Base-by-base conservation (phyloP, 2,329 filamentous ascomycete species). In the Pseudogymnoascus verrucosus region DNA sequence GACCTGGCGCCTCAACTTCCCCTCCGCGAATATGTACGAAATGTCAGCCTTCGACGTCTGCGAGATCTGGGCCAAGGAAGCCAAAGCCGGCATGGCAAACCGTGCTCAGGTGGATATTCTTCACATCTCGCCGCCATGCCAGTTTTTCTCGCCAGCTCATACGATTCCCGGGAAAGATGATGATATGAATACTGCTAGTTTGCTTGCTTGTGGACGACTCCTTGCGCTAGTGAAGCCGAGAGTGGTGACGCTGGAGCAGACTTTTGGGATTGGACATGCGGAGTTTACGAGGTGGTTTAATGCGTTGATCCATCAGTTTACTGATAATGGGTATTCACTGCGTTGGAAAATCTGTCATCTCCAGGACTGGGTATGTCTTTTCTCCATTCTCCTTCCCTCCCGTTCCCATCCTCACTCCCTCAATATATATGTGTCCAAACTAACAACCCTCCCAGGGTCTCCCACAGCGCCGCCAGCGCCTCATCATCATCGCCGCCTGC, bases 211-310 rank as follows among this genome's bases (percentile, higher is more conserved):
- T 61, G 75, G 78, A 1, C 73, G 81, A 3, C 73, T 92, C 0
- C 75, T 93, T 0, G 74, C 80, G 4, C 81, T 81, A 37, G 73
- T 82, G 0, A 82, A 80, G 0, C 90, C 91, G 0, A 80, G 91
- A 0, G 71, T 95, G 0, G 82, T 90, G 1, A 96, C 90, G 0
- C 76, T 96, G 0, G 91, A 96, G 69, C 89, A 96, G 70, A 93
- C 91, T 0, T 86, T 84, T 62, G 90, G 90, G 0, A 80, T 96
- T 0, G 73, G 83, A 0, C 77, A 79, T 21, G 74, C 81, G 0
- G 74, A 78, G 0, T 85, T 87, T 63, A 73, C 76, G 10, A 74
- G 77, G 0, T 86, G 82, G 62, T 87, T 92, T 57, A 78, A 81
- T 40, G 75, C 79, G 0, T 74, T 93, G 0, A 76, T 95, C 2